A percentile compares a stretch with the other conserved stretches of the same genome.
Conservation (phyloP, 805 yeast species). For the Kodamaea neixiangensis region DNA sequence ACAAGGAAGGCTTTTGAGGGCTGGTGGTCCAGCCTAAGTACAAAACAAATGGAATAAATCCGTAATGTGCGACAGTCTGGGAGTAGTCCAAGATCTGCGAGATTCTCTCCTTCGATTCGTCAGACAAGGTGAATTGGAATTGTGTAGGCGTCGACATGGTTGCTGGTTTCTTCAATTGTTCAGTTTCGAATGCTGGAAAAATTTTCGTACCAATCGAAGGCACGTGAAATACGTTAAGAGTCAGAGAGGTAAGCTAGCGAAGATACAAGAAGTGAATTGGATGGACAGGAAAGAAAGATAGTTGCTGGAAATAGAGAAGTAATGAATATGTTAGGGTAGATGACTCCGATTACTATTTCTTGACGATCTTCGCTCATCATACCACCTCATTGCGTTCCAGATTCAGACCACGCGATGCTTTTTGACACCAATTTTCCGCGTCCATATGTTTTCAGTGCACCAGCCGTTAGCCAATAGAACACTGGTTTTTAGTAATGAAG, state of each 20-base stretch:
- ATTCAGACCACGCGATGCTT: background rate
- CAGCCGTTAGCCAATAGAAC: background rate
- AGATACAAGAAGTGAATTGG: too few species aligned
- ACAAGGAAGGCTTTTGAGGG: slow-evolving; percentile 78
- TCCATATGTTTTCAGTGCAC: background rate
- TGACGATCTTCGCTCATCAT: too few species aligned
- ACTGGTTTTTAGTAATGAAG: background rate
- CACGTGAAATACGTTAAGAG: background rate
- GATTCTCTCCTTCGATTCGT: slow-evolving; percentile 77
- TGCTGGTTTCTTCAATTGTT: slow-evolving; percentile 3
- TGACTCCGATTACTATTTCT: too few species aligned
- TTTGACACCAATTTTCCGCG: background rate
- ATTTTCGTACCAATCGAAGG: background rate
- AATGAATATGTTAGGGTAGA: too few species aligned
- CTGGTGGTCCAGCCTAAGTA: slow-evolving; percentile 77
- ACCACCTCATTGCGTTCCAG: background rate
- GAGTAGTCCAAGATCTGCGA: slow-evolving; percentile 78
- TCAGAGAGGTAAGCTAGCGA: too few species aligned
- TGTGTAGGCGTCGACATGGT: slow-evolving; percentile 15
- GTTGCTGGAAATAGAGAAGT: too few species aligned
- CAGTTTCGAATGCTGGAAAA: background rate
- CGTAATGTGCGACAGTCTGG: slow-evolving; percentile 88
- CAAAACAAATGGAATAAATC: slow-evolving; percentile 93
- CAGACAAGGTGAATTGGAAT: slow-evolving; percentile 41
- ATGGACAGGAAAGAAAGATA: too few species aligned